These are phyloP conservation scores for Daedalea quercina DNA, from an alignment of 768 basidiomycete genomes.

Conservation along the genomic window DNA sequence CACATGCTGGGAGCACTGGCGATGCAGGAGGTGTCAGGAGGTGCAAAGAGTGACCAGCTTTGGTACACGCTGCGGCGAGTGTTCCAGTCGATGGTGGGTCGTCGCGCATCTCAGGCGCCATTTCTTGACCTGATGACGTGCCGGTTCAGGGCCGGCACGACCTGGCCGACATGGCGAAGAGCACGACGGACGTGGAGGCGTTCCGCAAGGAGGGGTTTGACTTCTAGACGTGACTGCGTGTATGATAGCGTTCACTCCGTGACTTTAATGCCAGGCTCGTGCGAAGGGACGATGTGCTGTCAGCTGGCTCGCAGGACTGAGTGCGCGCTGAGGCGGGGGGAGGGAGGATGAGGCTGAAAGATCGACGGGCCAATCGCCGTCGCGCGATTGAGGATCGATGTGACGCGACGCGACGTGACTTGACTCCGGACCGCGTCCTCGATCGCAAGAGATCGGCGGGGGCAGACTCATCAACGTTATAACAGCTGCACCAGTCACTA, in stretches of 20 bases:
- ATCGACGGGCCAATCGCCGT: constrained; percentile 3
- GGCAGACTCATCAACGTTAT: background rate
- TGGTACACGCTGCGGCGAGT: constrained; percentile 88
- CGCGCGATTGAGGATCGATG: constrained; percentile 18
- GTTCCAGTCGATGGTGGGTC: constrained; percentile 70
- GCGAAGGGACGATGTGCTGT: too few relatives aligned
- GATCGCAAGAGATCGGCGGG: background rate
- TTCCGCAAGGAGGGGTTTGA: constrained; percentile 89
- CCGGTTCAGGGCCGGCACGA: constrained; percentile 64
- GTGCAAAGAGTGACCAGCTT: constrained; percentile 74
- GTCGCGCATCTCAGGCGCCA: background rate
- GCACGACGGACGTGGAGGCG: constrained; percentile 53
- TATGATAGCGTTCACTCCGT: background rate
- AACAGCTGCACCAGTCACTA: background rate
- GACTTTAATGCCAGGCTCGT: background rate
- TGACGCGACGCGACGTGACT: constrained; percentile 11
- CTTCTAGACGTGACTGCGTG: constrained; percentile 32
- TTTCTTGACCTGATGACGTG: constrained; percentile 1
- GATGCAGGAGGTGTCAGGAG: constrained; percentile 65
- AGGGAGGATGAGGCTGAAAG: too few relatives aligned
- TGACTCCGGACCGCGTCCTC: constrained; percentile 1
- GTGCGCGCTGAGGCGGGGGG: background rate
- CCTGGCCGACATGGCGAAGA: constrained; percentile 69
- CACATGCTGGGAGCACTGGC: constrained; percentile 85
- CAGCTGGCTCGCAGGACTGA: background rate